Conservation (phyloP, 2,329 filamentous ascomycete genomes). For the Pseudomassariella vexata region DNA sequence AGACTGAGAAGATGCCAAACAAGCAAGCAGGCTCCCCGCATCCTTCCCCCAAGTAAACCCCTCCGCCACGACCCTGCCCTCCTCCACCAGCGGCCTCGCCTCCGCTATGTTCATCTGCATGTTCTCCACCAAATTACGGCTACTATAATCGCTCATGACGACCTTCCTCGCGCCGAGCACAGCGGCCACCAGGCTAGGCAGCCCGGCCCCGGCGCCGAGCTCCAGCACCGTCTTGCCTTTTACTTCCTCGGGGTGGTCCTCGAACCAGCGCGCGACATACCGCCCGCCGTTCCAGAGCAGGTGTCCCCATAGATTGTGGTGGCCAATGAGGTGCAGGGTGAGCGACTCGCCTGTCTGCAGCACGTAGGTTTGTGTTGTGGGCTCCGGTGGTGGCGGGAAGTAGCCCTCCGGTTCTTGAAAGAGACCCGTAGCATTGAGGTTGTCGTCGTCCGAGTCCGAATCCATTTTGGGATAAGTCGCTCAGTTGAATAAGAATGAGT, state of each 20-base stretch:
- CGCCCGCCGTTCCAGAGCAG: slow-evolving; percentile 87
- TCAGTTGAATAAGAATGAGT: neutral
- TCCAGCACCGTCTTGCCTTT: slow-evolving; percentile 69
- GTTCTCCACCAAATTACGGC: slow-evolving; percentile 74
- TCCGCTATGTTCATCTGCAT: slow-evolving; percentile 69
- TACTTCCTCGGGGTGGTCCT: slow-evolving; percentile 62
- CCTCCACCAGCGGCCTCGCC: slow-evolving; percentile 34
- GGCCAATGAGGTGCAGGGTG: slow-evolving; percentile 73
- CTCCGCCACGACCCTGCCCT: slow-evolving; percentile 43
- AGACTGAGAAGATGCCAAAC: slow-evolving; percentile 44
- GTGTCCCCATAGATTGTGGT: slow-evolving; percentile 86
- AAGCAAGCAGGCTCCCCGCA: slow-evolving; percentile 48
- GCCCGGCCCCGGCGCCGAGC: slow-evolving; percentile 80
- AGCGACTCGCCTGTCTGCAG: slow-evolving; percentile 61
- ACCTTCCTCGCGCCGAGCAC: slow-evolving; percentile 64
- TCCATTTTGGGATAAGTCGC: slow-evolving; percentile 10
- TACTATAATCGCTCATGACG: slow-evolving; percentile 85
- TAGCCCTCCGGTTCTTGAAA: slow-evolving; percentile 77
- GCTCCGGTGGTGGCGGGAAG: slow-evolving; percentile 75
- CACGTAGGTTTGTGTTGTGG: slow-evolving; percentile 67
- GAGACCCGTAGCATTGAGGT: slow-evolving; percentile 41
- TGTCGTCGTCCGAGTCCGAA: slow-evolving; percentile 28
- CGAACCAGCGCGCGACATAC: slow-evolving; percentile 71
- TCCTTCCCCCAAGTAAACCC: slow-evolving; percentile 83
- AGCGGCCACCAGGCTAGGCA: slow-evolving; percentile 75